These are phyloP conservation scores for Pseudocercospora fijiensis DNA, from an alignment of 2,329 filamentous ascomycete species.

Conservation along the genomic window DNA sequence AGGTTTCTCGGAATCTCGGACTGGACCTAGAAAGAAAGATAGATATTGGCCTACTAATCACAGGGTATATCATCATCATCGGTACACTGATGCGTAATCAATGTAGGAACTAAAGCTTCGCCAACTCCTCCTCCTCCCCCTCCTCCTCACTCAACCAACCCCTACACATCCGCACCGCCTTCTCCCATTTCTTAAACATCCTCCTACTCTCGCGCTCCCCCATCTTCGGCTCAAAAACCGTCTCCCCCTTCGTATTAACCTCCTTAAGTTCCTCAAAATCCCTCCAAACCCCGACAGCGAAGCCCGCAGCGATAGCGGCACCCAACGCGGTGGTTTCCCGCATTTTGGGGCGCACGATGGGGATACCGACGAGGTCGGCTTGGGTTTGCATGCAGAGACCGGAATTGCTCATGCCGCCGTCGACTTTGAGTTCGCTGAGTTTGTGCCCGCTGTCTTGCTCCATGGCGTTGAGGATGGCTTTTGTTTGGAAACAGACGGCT, in stretches of 20 bases:
- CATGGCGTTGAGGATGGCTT: slow-evolving; percentile 90
- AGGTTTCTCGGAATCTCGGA: too few species aligned
- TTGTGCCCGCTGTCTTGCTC: slow-evolving; percentile 77
- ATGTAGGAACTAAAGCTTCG: too few species aligned
- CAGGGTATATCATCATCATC: too few species aligned
- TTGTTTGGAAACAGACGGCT: slow-evolving; percentile 88
- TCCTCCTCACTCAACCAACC: slow-evolving; percentile 57
- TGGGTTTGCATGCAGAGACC: slow-evolving; percentile 90
- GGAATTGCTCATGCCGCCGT: slow-evolving; percentile 86
- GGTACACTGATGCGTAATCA: too few species aligned
- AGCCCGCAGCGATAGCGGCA: slow-evolving; percentile 84
- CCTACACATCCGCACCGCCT: slow-evolving; percentile 75
- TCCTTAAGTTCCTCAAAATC: slow-evolving; percentile 70
- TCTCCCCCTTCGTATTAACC: slow-evolving; percentile 69
- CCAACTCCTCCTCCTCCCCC: slow-evolving; percentile 15
- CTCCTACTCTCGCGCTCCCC: slow-evolving; percentile 52
- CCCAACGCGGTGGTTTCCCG: slow-evolving; percentile 86
- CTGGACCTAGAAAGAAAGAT: too few species aligned
- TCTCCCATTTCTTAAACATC: slow-evolving; percentile 71
- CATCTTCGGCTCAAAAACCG: slow-evolving; percentile 68
- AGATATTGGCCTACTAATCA: too few species aligned
- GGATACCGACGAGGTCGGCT: slow-evolving; percentile 80
- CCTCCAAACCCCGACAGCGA: slow-evolving; percentile 77
- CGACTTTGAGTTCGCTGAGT: slow-evolving; percentile 73
- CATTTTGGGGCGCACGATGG: slow-evolving; percentile 81